A percentile compares a stretch with the other conserved stretches of the same genome.
These are phyloP conservation scores for Sugiyamaella valdiviana DNA, from an alignment of 805 yeast species.

Conservation along the genomic window DNA sequence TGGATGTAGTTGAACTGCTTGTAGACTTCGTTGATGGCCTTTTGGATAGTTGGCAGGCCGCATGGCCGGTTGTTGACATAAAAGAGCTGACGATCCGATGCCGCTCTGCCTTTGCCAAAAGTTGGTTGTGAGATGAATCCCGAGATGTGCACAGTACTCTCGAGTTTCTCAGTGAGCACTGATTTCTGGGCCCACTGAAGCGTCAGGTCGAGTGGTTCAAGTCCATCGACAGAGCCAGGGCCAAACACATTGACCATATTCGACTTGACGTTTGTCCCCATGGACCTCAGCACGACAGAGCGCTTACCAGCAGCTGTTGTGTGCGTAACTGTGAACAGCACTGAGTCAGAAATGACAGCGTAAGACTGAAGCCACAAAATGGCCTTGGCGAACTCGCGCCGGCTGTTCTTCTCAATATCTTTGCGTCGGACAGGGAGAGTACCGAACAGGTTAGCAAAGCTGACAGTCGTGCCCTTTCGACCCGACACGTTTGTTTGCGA, in stretches of 20 bases:
- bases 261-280: constrained; percentile 41
- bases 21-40: constrained; percentile 67
- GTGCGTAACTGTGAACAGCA: constrained; percentile 58
- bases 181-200: constrained; percentile 9
- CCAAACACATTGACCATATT: constrained; percentile 71
- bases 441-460: constrained; percentile 53
- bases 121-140: constrained; percentile 73
- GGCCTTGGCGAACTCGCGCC: constrained; percentile 68
- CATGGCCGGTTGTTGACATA: constrained; percentile 77
- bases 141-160: constrained; percentile 24
- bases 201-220: constrained; percentile 44
- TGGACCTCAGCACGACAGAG: constrained; percentile 52
- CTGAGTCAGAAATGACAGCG: constrained; percentile 51
- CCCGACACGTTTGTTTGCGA: constrained; percentile 41
- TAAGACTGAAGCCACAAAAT: constrained; percentile 59
- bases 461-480: constrained; percentile 62
- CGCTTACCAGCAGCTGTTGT: constrained; percentile 41
- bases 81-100: constrained; percentile 68
- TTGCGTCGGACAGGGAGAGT: constrained; percentile 76
- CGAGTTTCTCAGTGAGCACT: constrained; percentile 28
- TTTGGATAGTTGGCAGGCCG: constrained; percentile 45
- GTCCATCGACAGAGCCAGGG: constrained; percentile 51
- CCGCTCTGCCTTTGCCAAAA: constrained; percentile 68
- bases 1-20: constrained; percentile 66
- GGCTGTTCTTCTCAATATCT: constrained; percentile 60